Evolutionary conservation across 192 early-diverging fungal genomes (phyloP), one percentile per base, ranked within the genome.

Genomic region (Coemansia sp.): DNA sequence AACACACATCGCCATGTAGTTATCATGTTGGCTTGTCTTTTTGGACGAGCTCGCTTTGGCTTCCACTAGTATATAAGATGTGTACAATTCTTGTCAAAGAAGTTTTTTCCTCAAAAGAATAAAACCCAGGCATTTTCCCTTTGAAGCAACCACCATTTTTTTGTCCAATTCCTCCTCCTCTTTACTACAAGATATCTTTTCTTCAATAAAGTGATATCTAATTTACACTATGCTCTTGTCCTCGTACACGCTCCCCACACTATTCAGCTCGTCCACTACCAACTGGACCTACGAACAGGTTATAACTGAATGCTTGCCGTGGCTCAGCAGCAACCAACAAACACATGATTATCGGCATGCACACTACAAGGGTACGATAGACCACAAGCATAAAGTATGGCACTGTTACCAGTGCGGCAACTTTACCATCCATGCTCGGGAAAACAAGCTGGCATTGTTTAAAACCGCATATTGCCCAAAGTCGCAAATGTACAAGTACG

Each of bases 381-480:
- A 50, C 34, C 38, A 62, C 50, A 62, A 62, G 50, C 9, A 38
- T 21, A 54, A 54, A 51, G 5, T 5, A 23, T 50, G 51, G 40
- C 31, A 54, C 40, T 19, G 20, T 38, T 54, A 54, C 23, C 34
- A 63, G n/a, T 63, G 61, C 40, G 37, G 50, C 11, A 50, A 44
- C 34, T 63, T 26, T 26, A 63, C 51, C 9, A 63, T 63, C 6
- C 47, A 63, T 37, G 61, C 52, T 5, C 34, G 20, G 21, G 20
- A 37, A 17, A 44, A 52, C 34, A 63, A 63, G 40, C 61, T 63
- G 11, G 26, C 23, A 7, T 37, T 54, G 20, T 63, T 53, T 34
- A 36, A 44, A 52, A 20, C 21, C 25, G 20, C 21, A 15, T 54
- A 28, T 22, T 44, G 17, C 37, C 25, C 17, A 40, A 25, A 52